Evolutionary conservation across 129 eudicot species (phyloP), one percentile per base, ranked within the genome.

Genomic region (Deinandra increscens): DNA sequence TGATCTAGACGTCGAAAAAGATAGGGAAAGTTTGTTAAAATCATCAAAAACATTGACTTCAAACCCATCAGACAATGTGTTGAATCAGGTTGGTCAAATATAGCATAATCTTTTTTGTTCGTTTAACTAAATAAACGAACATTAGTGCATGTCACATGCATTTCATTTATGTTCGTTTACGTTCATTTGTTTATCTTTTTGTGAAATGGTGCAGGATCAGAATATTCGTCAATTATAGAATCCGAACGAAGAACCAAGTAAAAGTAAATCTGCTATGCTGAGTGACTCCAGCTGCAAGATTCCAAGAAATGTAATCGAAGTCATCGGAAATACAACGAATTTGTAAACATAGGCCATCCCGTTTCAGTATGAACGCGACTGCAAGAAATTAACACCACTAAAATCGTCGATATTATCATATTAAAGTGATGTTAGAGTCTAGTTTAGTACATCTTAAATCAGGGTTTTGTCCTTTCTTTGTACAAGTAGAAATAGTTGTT

Each of bases 1-100:
- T 23, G 80, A 76, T 2, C 34, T 76, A 49, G 83, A 78, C 39
- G 3, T 75, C 18, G 88, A 81, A n/a, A 77, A 69, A 54, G 75
- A 59, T 63, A 74, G 46, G 45, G 60, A 45, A 37, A 73, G 62
- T 73, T 22, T 72, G 70, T 78, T 39, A 9, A 39, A 65, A 26
- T 80, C 83, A 31, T 66, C 84, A 65, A 26, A 23, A 20, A 11
- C 43, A 5, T 7, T 29, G 59, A 54, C 53, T 42, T 18, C 51
- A 14, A 48, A 22, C 8, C 37, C 9, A 15, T 34, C 66, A 34
- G 66, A n/a, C 23, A 69, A 59, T 42, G 42, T 29, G 53, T 18
- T 46, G 68, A 56, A 60, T 15, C 70, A 34, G 69, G 69, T 23
- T 64, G 54, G 69, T 64, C 38, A 39, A 26, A 26, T 26, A 3